phyloP scores from a whole-genome alignment of 768 basidiomycete genomes.

The Cubamyces sp. region DNA sequence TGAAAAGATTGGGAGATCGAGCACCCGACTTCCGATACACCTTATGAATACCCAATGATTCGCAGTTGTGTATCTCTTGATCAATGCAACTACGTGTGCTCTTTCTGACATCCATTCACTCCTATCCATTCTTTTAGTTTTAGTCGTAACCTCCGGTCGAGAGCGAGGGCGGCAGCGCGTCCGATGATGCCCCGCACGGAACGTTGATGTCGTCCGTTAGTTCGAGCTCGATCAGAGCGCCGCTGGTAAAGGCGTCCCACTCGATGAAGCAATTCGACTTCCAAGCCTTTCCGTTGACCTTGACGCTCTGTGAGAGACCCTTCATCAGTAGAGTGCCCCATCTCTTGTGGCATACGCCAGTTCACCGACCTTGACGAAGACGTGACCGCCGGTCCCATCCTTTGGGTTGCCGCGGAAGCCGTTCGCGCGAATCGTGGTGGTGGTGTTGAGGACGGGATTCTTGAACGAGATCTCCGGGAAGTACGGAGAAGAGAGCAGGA shows the following conservation, averaged over 20 bases:
- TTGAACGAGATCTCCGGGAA: slow-evolving; percentile 62
- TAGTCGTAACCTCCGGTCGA: slow-evolving; percentile 61
- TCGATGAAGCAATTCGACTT: slow-evolving; percentile 68
- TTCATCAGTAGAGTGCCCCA: background rate
- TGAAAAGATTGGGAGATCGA: slow-evolving; percentile 54
- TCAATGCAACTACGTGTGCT: too few relatives aligned
- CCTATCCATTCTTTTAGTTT: background rate
- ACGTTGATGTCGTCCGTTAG: slow-evolving; percentile 57
- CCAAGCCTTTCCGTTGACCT: slow-evolving; percentile 58
- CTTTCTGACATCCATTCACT: background rate
- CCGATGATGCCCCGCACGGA: slow-evolving; percentile 50
- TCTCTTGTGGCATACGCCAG: background rate
- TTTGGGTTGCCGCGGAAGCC: slow-evolving; percentile 58
- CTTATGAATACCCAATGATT: background rate
- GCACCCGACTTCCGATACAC: slow-evolving; percentile 57
- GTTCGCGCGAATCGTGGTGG: slow-evolving; percentile 54
- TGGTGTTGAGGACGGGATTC: slow-evolving; percentile 59
- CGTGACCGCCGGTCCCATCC: slow-evolving; percentile 53
- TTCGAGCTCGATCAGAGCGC: slow-evolving; percentile 57
- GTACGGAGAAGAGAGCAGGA: slow-evolving; percentile 61
- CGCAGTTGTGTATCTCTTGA: too few relatives aligned
- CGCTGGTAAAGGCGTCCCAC: slow-evolving; percentile 63
- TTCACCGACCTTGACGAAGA: slow-evolving; percentile 57
- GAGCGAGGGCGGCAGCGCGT: slow-evolving; percentile 60
- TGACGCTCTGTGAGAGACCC: slow-evolving; percentile 48